These are phyloP conservation scores for Vitis vinifera DNA, from an alignment of 164 flowering plant genomes.

Conservation along the genomic window DNA sequence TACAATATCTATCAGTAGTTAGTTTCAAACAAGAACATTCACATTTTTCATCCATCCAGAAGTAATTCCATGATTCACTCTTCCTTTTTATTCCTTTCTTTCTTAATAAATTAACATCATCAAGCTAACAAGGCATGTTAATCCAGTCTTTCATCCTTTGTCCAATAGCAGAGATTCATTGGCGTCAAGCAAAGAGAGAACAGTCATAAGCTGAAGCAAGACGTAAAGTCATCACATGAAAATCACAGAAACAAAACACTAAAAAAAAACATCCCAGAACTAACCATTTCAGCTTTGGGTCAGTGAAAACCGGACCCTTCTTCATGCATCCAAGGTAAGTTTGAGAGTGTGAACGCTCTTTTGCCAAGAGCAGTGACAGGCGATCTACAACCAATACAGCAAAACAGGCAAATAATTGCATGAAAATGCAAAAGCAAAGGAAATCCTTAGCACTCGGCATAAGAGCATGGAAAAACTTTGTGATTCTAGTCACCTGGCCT, in stretches of 20 bases:
- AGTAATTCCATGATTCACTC: no score
- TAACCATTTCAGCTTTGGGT: conserved; percentile 88
- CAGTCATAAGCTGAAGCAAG: not conserved
- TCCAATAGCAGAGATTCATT: no score
- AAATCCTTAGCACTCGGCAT: not conserved
- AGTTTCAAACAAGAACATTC: no score
- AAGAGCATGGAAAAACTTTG: not conserved
- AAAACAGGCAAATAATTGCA: not conserved
- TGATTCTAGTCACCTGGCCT: conserved; percentile 64
- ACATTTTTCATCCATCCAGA: no score
- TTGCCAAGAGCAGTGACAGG: conserved; percentile 81
- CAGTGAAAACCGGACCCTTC: conserved; percentile 86
- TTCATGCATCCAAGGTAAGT: conserved; percentile 96
- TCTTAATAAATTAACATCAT: no score
- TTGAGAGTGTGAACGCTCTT: conserved; percentile 70
- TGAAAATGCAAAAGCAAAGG: not conserved
- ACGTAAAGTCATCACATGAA: not conserved
- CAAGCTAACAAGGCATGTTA: no score
- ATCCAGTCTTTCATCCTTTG: no score
- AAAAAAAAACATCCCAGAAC: conserved; percentile 14
- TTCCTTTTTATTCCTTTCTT: no score
- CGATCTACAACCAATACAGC: conserved; percentile 53
- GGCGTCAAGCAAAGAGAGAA: no score
- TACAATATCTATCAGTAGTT: no score
- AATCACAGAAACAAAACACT: not conserved